A percentile compares a stretch with the other conserved stretches of the same genome.
Evolutionary conservation across 164 flowering plant species (phyloP).

Genomic region (Kingdonia uniflora): DNA sequence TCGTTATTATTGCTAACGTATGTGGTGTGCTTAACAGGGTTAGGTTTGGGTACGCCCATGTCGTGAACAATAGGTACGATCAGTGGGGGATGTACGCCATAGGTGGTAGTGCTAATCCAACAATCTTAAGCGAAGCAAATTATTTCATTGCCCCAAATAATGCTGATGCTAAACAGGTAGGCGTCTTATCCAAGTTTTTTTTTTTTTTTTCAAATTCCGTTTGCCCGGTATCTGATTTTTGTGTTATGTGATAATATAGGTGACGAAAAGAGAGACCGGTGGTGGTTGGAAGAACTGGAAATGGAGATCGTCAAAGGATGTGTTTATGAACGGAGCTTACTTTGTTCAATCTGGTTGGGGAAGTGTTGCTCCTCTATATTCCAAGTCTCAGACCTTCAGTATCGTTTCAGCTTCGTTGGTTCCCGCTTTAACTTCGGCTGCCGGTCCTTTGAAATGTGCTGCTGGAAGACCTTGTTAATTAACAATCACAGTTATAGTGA

Average conservation of each 20-base stretch:
- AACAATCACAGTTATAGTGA: too few relatives aligned
- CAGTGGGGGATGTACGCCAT: constrained; percentile 55
- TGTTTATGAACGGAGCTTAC: constrained; percentile 52
- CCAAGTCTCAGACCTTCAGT: constrained; percentile 21
- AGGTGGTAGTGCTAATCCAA: constrained; percentile 64
- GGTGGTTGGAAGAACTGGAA: constrained; percentile 49
- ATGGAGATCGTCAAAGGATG: constrained; percentile 52
- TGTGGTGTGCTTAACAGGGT: constrained; percentile 30
- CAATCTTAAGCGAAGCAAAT: constrained; percentile 55
- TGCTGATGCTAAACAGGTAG: constrained; percentile 26
- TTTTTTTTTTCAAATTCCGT: too few relatives aligned
- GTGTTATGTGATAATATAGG: constrained; percentile 17
- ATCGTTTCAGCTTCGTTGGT: constrained; percentile 33
- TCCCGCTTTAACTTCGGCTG: constrained; percentile 39
- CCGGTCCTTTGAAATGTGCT: constrained; percentile 23
- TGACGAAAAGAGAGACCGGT: constrained; percentile 41
- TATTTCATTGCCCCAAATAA: constrained; percentile 34
- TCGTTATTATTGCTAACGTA: too few relatives aligned
- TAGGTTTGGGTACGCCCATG: constrained; percentile 55
- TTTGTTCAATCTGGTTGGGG: constrained; percentile 67
- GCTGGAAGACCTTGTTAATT: constrained; percentile 1
- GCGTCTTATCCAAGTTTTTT: too few relatives aligned
- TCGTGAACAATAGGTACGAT: constrained; percentile 51
- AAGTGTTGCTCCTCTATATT: constrained; percentile 26
- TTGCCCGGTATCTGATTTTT: neutral